Evolutionary conservation across 148 eudicot genomes (phyloP).

Genomic region (Vaccinium vitisidaea): DNA sequence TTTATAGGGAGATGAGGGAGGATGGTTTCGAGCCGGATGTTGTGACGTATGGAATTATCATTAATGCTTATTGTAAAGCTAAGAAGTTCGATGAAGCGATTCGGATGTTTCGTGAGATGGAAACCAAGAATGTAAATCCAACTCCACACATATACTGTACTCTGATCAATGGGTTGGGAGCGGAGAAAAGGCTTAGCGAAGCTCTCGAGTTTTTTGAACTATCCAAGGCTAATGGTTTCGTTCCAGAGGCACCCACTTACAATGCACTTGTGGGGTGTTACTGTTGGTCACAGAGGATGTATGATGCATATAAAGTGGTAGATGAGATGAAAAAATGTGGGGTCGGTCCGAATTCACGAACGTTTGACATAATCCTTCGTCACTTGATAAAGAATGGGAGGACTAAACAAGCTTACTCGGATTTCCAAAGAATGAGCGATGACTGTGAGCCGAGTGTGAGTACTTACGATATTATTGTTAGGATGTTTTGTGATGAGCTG

Average conservation of each 20-base stretch:
- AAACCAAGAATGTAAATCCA: conserved; percentile 42
- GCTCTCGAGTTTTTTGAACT: conserved; percentile 64
- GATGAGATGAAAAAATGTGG: conserved; percentile 71
- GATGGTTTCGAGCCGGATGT: conserved; percentile 79
- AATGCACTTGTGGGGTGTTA: conserved; percentile 81
- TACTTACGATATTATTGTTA: conserved; percentile 69
- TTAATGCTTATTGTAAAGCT: conserved; percentile 73
- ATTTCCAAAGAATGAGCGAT: conserved; percentile 51
- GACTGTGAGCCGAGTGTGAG: conserved; percentile 61
- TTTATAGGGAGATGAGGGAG: conserved; percentile 63
- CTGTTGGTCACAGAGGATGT: conserved; percentile 65
- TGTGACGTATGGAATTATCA: conserved; percentile 77
- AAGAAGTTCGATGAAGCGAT: conserved; percentile 53
- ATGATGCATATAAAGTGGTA: conserved; percentile 64
- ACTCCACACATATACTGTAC: conserved; percentile 74
- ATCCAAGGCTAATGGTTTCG: conserved; percentile 44
- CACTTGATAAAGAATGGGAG: conserved; percentile 58
- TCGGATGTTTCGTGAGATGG: conserved; percentile 58
- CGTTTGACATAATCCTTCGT: conserved; percentile 76
- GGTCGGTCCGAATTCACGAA: conserved; percentile 73
- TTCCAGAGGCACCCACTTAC: conserved; percentile 70
- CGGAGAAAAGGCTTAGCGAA: conserved; percentile 53
- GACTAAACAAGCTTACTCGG: conserved; percentile 55
- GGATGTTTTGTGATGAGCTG: conserved; percentile 76
- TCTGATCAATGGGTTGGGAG: conserved; percentile 78